Evolutionary conservation across 306 rosid species (phyloP).

Genomic region (Quercus aquifolioides): DNA sequence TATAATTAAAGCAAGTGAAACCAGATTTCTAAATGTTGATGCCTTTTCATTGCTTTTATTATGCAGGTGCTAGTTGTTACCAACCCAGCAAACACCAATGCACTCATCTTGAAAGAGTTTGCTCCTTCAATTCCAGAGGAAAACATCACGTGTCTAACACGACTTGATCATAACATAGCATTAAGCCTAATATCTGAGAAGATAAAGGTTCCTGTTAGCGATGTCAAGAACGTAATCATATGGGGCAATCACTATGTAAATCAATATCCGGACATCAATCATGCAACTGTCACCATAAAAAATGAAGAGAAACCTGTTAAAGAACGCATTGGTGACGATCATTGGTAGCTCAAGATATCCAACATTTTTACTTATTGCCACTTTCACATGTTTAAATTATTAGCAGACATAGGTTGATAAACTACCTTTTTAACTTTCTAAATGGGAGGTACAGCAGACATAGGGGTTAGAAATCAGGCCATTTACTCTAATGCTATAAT

Average conservation of each 20-base stretch:
- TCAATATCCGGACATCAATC: conserved; percentile 86
- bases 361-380: background rate
- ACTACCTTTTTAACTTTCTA: no score
- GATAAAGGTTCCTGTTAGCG: conserved; percentile 59
- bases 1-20: no score
- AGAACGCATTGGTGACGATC: conserved; percentile 52
- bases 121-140: conserved; percentile 83
- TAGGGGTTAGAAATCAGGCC: no score
- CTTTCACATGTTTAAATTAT: background rate
- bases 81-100: conserved; percentile 94
- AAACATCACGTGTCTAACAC: conserved; percentile 77
- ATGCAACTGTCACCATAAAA: conserved; percentile 50
- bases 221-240: conserved; percentile 77
- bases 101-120: conserved; percentile 75
- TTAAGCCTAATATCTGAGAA: conserved; percentile 81
- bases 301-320: conserved; percentile 46
- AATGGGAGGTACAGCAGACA: no score
- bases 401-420: background rate
- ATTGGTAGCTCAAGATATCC: conserved; percentile 45
- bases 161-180: conserved; percentile 92
- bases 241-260: conserved; percentile 96
- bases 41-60: conserved; percentile 2
- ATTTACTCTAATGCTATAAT: no score
- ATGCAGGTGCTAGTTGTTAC: conserved; percentile 88
- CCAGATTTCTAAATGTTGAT: background rate